A percentile compares a stretch with the other conserved stretches of the same genome.
Conservation (phyloP, 768 basidiomycete genomes). For the Candolleomyces eurysporus region DNA sequence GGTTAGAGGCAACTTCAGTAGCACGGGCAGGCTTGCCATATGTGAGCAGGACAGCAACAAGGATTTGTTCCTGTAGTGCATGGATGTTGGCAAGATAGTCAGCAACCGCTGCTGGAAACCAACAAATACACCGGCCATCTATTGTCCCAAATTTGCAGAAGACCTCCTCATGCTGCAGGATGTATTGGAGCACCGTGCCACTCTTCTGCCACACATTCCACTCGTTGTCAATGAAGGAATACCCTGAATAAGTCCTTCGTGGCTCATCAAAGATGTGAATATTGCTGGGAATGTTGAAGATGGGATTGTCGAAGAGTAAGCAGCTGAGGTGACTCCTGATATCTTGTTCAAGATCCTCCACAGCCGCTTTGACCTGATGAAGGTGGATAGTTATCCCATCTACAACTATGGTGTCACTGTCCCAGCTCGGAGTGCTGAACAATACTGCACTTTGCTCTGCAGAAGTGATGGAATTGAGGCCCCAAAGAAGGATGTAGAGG, state of each 20-base stretch:
- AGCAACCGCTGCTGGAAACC: not conserved
- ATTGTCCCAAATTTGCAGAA: not conserved
- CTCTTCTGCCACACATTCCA: not conserved
- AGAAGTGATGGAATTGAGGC: slow-evolving; percentile 5
- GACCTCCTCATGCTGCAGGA: not conserved
- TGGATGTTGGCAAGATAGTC: not conserved
- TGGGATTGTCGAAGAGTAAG: not conserved
- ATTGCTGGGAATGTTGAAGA: not conserved
- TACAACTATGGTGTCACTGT: not conserved
- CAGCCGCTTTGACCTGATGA: not conserved
- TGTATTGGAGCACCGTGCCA: not conserved
- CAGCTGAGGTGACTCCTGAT: not conserved
- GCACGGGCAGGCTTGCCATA: slow-evolving; percentile 15
- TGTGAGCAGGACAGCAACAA: slow-evolving; percentile 7
- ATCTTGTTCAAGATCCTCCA: not conserved
- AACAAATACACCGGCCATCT: not conserved
- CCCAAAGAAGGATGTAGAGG: slow-evolving; percentile 13
- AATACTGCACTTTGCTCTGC: slow-evolving; percentile 9
- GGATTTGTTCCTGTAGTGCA: slow-evolving; percentile 10
- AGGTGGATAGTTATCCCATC: not conserved
- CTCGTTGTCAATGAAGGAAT: slow-evolving; percentile 1
- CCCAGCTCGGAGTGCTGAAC: slow-evolving; percentile 6
- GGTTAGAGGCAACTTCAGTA: slow-evolving; percentile 15
- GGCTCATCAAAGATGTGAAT: not conserved
- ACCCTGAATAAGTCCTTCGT: not conserved